Base-by-base conservation (phyloP, 345 rosid genomes). In the Euphorbia lathyris region DNA sequence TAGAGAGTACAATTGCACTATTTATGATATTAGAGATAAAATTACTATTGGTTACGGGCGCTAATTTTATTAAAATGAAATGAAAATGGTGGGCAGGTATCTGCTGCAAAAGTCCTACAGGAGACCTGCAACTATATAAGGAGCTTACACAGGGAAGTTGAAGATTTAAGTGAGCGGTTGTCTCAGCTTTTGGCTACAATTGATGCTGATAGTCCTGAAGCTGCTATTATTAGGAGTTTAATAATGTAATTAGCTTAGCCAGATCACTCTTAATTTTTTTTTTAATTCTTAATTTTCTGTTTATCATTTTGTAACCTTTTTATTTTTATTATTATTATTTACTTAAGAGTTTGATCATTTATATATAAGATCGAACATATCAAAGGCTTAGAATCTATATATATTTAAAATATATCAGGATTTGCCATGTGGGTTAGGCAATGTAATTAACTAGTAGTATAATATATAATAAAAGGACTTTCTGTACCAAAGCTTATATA, bases 61-160 rank as follows among this genome's bases (percentile, higher is more conserved):
- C n/a, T n/a, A n/a, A 34, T 34, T 34, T 34, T 3, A 34, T 34
- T 34, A 7, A 34, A 34, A 45, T 16, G 13, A 45, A 45, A 45
- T 45, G 16, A 8, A 23, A 47, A 17, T 20, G 19, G 9, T 52
- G 34, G 16, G 63, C 70, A 94, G 98, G 96, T 82, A 67, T 90
- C 99, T 62, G 95, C 96, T 55, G 84, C 99, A 3, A 94, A 83
- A 79, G 97, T 94, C 53, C 82, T 94, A 65, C 97, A 91, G 65
- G 99, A 94, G 78, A 94, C 99, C 16, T 94, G 99, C 88, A 88
- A 88, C 80, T 90, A 94, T 76, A 91, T 94, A 56, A 81, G 87
- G 84, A 86, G 75, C 85, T 84, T 94, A 86, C 96, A 94, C 72
- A 85, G 77, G 76, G 97, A 94, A 78, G 97, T 90, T 30, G 91